Base-by-base conservation (phyloP, 495 filamentous ascomycete species). In the Xylaria longipes region DNA sequence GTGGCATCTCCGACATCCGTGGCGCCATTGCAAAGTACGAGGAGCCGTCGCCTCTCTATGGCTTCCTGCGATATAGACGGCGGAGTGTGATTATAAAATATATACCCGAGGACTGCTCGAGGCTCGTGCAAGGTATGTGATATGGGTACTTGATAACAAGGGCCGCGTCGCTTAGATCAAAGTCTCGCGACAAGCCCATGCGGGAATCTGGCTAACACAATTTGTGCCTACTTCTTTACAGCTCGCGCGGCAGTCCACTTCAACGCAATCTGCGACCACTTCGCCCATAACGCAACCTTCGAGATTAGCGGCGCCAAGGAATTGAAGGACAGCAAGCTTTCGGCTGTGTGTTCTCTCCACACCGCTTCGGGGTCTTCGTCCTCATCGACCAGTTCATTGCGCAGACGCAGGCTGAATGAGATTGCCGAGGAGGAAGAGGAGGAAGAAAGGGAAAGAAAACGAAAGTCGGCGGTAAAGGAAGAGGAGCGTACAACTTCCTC, bases 201-300 rank as follows among this genome's bases (percentile, higher is more conserved):
- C 25, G 33, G 14, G n/a, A 69, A 37, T 41, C 31, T 1, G 22
- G 62, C 69, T 71, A 66, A 71, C 62, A 54, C 27, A 31, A 41
- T 14, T 45, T 27, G 29, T 52, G 68, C 62, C 17, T 29, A 14
- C 22, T 50, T 22, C 35, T 68, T 41, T 70, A 43, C 71, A 98
- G 96, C 94, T 66, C 94, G 96, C 73, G 93, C 93, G 33, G 89
- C 93, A n/a, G 96, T 99, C 11, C 97, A 99, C 79, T 97, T 97
- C 76, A 92, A 92, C 70, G 90, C 93, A 39, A 82, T 99, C 58
- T 87, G 90, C 58, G 95, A 98, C 74, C 91, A 89, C 65, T 97
- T 97, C 80, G 88, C 91, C 50, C 95, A 94, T 81, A 95, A 98
- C 78, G 93, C 93, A 5, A 87, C 90, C 22, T 92, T 97, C 77